Conservation (phyloP, 2,329 filamentous ascomycete species). For the Penicillium aurantiogriseum region DNA sequence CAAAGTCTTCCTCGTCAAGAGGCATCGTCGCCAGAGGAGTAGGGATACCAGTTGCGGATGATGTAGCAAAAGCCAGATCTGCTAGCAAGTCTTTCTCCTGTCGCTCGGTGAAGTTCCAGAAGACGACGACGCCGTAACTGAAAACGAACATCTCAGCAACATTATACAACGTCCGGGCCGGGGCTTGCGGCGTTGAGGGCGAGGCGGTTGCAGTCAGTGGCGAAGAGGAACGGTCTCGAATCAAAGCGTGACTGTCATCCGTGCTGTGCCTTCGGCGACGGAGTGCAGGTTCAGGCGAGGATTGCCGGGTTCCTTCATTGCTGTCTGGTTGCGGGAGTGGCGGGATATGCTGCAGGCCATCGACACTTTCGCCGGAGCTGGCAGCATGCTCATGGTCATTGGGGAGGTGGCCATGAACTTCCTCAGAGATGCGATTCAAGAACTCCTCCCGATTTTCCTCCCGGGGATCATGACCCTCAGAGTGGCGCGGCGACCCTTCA, state of each 20-base stretch:
- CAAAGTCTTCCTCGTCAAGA: slow-evolving; percentile 83
- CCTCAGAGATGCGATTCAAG: slow-evolving; percentile 16
- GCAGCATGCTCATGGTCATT: slow-evolving; percentile 9
- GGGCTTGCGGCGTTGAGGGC: slow-evolving; percentile 38
- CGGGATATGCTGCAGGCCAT: neutral
- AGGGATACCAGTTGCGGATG: slow-evolving; percentile 39
- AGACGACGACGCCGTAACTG: slow-evolving; percentile 94
- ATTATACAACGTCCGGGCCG: slow-evolving; percentile 64
- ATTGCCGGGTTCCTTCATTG: slow-evolving; percentile 4
- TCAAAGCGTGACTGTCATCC: slow-evolving; percentile 22
- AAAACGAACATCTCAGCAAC: slow-evolving; percentile 96
- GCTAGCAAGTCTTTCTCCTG: slow-evolving; percentile 97
- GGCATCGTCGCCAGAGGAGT: slow-evolving; percentile 73
- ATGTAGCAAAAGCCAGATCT: slow-evolving; percentile 78
- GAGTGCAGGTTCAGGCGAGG: slow-evolving; percentile 12
- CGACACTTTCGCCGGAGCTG: neutral
- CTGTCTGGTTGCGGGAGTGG: neutral
- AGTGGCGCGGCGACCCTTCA: slow-evolving; percentile 15
- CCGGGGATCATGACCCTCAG: slow-evolving; percentile 11
- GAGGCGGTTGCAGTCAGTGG: slow-evolving; percentile 44
- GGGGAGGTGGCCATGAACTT: slow-evolving; percentile 4
- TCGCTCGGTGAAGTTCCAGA: slow-evolving; percentile 96
- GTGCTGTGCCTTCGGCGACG: slow-evolving; percentile 25
- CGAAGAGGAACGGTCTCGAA: slow-evolving; percentile 33
- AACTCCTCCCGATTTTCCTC: slow-evolving; percentile 15